Conservation (phyloP, 768 basidiomycete genomes). For the Austroboletus eburneus region DNA sequence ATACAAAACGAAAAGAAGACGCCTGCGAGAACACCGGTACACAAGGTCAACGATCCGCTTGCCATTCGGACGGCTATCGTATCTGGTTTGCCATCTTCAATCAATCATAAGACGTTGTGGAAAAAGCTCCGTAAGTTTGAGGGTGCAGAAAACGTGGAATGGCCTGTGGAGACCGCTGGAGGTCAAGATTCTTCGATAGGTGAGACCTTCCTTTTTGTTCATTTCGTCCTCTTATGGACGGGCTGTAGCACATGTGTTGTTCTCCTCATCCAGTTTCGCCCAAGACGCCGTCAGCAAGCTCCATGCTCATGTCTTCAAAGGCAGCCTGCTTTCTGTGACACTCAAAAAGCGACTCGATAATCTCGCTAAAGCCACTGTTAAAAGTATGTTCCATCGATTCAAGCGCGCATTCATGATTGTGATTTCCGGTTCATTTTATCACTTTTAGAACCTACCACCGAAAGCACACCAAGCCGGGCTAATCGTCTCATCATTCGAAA, state of each 20-base stretch:
- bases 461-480: conserved; percentile 58
- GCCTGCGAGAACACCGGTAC: conserved; percentile 31
- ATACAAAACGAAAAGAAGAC: conserved; percentile 40
- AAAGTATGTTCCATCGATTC: conserved; percentile 16
- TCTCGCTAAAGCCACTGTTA: conserved; percentile 44
- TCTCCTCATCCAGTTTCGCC: conserved; percentile 63
- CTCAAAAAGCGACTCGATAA: conserved; percentile 83
- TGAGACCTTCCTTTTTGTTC: conserved; percentile 15
- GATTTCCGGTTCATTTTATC: neutral
- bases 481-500: conserved; percentile 90
- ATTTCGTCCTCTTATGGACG: neutral
- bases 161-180: conserved; percentile 47
- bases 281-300: conserved; percentile 71
- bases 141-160: conserved; percentile 74
- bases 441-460: conserved; percentile 28
- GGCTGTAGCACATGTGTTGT: conserved; percentile 65
- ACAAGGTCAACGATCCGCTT: conserved; percentile 58
- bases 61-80: conserved; percentile 80
- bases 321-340: conserved; percentile 76
- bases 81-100: conserved; percentile 60
- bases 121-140: conserved; percentile 81
- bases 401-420: neutral
- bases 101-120: conserved; percentile 70
- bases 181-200: conserved; percentile 54
- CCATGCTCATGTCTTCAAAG: conserved; percentile 92